Conservation (phyloP, 2,329 filamentous ascomycete genomes). For the Penicillium sp. region DNA sequence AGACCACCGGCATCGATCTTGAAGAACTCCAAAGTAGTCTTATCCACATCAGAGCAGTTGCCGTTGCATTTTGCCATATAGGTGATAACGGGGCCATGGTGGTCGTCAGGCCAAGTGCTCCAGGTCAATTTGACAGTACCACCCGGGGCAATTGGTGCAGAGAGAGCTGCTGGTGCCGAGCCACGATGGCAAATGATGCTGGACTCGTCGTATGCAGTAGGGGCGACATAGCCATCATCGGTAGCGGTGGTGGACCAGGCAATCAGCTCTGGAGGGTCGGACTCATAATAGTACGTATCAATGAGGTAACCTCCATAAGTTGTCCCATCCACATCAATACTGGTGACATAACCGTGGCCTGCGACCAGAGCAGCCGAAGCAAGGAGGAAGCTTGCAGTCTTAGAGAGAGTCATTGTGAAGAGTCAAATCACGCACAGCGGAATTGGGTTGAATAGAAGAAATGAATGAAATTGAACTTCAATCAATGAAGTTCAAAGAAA, state of each 20-base stretch:
- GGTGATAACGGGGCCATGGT: constrained; percentile 68
- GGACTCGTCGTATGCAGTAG: constrained; percentile 52
- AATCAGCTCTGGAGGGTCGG: constrained; percentile 38
- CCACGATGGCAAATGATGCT: constrained; percentile 69
- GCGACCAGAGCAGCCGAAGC: constrained; percentile 44
- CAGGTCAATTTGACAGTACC: constrained; percentile 64
- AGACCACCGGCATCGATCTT: constrained; percentile 67
- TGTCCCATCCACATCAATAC: constrained; percentile 42
- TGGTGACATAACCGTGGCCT: constrained; percentile 48
- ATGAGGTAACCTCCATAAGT: constrained; percentile 52
- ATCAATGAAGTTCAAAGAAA: neutral
- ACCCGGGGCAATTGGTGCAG: constrained; percentile 66
- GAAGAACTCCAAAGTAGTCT: constrained; percentile 63
- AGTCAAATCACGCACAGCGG: constrained; percentile 4
- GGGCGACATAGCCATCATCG: constrained; percentile 61
- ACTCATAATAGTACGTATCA: constrained; percentile 42
- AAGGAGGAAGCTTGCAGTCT: constrained; percentile 41
- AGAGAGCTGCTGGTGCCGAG: constrained; percentile 57
- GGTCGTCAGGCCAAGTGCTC: constrained; percentile 68
- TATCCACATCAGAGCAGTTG: constrained; percentile 62
- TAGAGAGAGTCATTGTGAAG: constrained; percentile 41
- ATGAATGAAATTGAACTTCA: neutral
- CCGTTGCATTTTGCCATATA: constrained; percentile 68
- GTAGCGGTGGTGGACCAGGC: constrained; percentile 62
- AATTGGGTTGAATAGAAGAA: neutral